phyloP scores from a whole-genome alignment of 2,329 filamentous ascomycete species.

The Endoconidiophora polonica region DNA sequence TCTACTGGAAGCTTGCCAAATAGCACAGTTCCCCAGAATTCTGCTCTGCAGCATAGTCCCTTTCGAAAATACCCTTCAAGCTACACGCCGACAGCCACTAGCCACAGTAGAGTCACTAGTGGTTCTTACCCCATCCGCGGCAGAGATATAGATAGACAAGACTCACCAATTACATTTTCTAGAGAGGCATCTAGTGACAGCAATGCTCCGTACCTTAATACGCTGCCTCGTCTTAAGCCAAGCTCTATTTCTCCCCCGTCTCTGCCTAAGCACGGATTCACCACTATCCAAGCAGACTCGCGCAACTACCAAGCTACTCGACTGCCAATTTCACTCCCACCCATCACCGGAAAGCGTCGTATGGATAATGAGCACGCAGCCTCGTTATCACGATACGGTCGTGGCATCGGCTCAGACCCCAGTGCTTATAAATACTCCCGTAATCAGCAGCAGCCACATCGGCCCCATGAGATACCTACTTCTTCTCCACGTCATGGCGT shows the following conservation, averaged over 20 bases:
- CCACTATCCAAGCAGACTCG: neutral
- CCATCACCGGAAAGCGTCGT: conserved; percentile 3
- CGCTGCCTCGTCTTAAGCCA: neutral
- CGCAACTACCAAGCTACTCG: neutral
- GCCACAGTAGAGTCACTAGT: conserved; percentile 4
- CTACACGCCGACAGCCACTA: conserved; percentile 1
- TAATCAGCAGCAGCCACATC: too few species aligned
- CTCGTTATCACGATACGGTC: conserved; percentile 5
- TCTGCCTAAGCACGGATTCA: neutral
- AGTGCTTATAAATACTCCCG: conserved; percentile 6
- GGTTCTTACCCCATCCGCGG: neutral
- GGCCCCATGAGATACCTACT: too few species aligned
- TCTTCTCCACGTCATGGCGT: too few species aligned
- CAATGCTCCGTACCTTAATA: neutral
- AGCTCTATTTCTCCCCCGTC: conserved; percentile 1
- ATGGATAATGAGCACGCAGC: conserved; percentile 8
- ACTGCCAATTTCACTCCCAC: neutral
- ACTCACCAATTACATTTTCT: conserved; percentile 6
- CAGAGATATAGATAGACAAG: neutral
- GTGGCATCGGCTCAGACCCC: neutral
- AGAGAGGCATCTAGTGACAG: conserved; percentile 8
- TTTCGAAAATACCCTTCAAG: neutral
- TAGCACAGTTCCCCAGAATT: neutral
- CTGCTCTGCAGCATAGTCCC: neutral
- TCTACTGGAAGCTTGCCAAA: neutral